A percentile compares a stretch with the other conserved stretches of the same genome.
phyloP scores from a whole-genome alignment of 1,139 yeast species.

The Trichomonascaceae sp. region DNA sequence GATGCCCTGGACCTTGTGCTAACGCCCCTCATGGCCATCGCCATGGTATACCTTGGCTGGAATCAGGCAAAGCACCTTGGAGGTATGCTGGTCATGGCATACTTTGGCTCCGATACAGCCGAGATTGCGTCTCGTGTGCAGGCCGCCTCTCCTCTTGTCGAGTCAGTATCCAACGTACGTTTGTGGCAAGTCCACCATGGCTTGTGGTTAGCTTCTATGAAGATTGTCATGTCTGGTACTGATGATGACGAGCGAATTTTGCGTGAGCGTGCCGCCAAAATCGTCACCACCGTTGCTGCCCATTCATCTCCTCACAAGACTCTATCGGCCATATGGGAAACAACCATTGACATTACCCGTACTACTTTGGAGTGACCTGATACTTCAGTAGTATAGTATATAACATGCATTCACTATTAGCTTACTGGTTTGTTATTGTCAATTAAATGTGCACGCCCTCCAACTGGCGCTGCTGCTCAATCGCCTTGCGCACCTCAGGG shows the following conservation, averaged over 20 bases:
- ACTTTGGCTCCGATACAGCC: slow-evolving; percentile 27
- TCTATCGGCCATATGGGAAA: slow-evolving; percentile 23
- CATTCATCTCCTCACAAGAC: slow-evolving; percentile 7
- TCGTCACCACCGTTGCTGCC: slow-evolving; percentile 19
- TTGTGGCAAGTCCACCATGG: slow-evolving; percentile 34
- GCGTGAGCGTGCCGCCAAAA: slow-evolving; percentile 20
- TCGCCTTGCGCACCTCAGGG: slow-evolving; percentile 47
- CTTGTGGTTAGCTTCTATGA: slow-evolving; percentile 29
- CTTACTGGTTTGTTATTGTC: slow-evolving; percentile 1
- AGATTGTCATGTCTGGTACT: slow-evolving; percentile 23
- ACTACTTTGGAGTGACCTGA: slow-evolving; percentile 8
- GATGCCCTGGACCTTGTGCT: slow-evolving; percentile 22
- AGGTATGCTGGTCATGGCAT: slow-evolving; percentile 33
- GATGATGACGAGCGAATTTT: slow-evolving; percentile 23
- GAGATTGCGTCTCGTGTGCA: slow-evolving; percentile 17
- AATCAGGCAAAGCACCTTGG: slow-evolving; percentile 28
- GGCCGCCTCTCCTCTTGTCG: slow-evolving; percentile 17
- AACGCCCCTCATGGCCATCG: slow-evolving; percentile 27
- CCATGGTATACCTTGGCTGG: slow-evolving; percentile 32
- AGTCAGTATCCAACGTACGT: slow-evolving; percentile 21
- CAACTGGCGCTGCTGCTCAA: slow-evolving; percentile 44
- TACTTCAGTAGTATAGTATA: no score
- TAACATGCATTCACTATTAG: no score
- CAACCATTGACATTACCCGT: slow-evolving; percentile 27
- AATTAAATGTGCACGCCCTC: slow-evolving; percentile 26